A percentile compares a stretch with the other conserved stretches of the same genome.
These are phyloP conservation scores for Fagopyrum homotropicum DNA, from an alignment of 148 eudicot genomes.

Conservation along the genomic window DNA sequence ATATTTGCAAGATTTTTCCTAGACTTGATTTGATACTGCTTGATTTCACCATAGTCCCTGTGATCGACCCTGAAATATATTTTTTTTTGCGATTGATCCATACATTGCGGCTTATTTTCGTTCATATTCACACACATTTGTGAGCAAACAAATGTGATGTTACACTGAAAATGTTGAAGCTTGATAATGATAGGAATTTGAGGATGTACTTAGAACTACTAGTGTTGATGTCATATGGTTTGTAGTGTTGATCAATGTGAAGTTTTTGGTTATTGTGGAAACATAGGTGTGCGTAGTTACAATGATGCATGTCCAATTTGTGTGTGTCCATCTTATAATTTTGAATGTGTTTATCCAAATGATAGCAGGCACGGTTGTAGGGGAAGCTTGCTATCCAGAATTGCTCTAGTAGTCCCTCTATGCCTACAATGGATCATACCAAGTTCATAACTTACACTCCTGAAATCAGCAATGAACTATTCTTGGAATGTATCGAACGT, in stretches of 20 bases:
- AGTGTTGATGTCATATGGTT: conserved; percentile 39
- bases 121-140: too few species aligned
- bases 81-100: too few species aligned
- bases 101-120: too few species aligned
- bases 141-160: too few species aligned
- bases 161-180: conserved; percentile 42
- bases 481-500: conserved; percentile 31
- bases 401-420: conserved; percentile 40
- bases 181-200: conserved; percentile 76
- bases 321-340: conserved; percentile 75
- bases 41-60: too few species aligned
- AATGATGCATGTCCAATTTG: conserved; percentile 61
- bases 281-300: conserved; percentile 77
- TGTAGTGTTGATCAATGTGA: conserved; percentile 71
- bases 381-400: conserved; percentile 49
- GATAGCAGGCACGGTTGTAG: conserved; percentile 62
- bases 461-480: conserved; percentile 30
- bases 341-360: conserved; percentile 39
- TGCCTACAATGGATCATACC: conserved; percentile 56
- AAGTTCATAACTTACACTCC: conserved; percentile 58
- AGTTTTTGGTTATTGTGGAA: conserved; percentile 85
- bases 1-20: too few species aligned
- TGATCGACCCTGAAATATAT: too few species aligned
- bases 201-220: conserved; percentile 60
- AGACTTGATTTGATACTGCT: too few species aligned